Percentiles rank a stretch among this genome's conserved stretches.
Conservation (phyloP, 2,329 filamentous ascomycete species). For the Alternaria ethzedia region DNA sequence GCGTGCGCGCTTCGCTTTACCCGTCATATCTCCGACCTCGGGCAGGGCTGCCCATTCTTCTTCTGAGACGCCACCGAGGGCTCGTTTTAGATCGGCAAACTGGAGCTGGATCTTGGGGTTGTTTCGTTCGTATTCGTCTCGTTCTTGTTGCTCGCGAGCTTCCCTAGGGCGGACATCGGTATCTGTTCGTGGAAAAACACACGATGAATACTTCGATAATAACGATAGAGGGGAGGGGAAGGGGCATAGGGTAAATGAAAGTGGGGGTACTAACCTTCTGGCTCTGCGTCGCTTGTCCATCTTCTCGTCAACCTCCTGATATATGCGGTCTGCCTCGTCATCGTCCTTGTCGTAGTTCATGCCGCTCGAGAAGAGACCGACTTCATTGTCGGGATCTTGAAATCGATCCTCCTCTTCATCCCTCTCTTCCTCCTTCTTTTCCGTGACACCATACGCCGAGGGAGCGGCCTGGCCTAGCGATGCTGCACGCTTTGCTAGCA, state of each 20-base stretch:
- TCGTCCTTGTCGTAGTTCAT: slow-evolving; percentile 93
- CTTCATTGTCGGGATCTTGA: slow-evolving; percentile 96
- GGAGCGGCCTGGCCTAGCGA: slow-evolving; percentile 76
- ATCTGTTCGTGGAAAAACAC: slow-evolving; percentile 72
- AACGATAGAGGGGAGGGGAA: slow-evolving; percentile 33
- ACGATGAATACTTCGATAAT: slow-evolving; percentile 67
- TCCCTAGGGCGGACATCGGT: slow-evolving; percentile 83
- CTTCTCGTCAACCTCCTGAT: slow-evolving; percentile 93
- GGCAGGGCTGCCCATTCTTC: slow-evolving; percentile 97
- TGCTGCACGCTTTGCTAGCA: slow-evolving; percentile 89
- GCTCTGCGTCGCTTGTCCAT: slow-evolving; percentile 89
- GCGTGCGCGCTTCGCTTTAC: slow-evolving; percentile 86
- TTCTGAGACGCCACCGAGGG: slow-evolving; percentile 84
- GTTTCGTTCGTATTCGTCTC: slow-evolving; percentile 93
- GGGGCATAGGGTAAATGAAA: slow-evolving; percentile 28
- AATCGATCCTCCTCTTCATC: slow-evolving; percentile 80
- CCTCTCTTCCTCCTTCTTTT: slow-evolving; percentile 74
- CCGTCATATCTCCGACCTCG: slow-evolving; percentile 94
- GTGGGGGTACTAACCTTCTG: slow-evolving; percentile 74
- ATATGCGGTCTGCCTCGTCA: slow-evolving; percentile 96
- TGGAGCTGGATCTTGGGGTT: slow-evolving; percentile 99
- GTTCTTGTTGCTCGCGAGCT: slow-evolving; percentile 88
- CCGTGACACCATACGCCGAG: slow-evolving; percentile 73
- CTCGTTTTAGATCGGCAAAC: slow-evolving; percentile 94
- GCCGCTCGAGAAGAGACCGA: slow-evolving; percentile 91